A percentile compares a stretch with the other conserved stretches of the same genome.
Conservation (phyloP, 2,329 filamentous ascomycete species). For the Neofusicoccum umdonicola region DNA sequence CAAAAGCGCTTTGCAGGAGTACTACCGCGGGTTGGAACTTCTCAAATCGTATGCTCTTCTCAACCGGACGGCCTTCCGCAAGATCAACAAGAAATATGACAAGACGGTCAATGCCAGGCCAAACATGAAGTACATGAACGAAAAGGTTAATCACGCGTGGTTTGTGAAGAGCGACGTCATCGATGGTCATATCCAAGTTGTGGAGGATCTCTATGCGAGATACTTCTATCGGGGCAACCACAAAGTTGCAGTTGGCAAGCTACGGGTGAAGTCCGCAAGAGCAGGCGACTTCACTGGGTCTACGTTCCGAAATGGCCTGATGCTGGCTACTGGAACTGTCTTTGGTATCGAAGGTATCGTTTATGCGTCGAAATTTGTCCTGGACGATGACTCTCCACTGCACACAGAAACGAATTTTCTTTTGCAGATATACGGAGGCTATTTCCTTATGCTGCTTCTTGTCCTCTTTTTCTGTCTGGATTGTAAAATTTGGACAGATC, state of each 20-base stretch:
- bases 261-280: slow-evolving; percentile 68
- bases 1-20: slow-evolving; percentile 87
- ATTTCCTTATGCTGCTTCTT: slow-evolving; percentile 78
- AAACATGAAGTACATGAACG: slow-evolving; percentile 77
- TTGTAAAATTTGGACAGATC: slow-evolving; percentile 76
- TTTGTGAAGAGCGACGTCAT: slow-evolving; percentile 88
- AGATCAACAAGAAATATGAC: slow-evolving; percentile 99
- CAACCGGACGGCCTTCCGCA: slow-evolving; percentile 90
- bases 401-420: slow-evolving; percentile 49
- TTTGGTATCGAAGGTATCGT: slow-evolving; percentile 46
- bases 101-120: slow-evolving; percentile 80
- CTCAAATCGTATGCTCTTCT: slow-evolving; percentile 87
- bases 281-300: slow-evolving; percentile 58
- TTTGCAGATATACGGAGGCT: slow-evolving; percentile 79
- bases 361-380: slow-evolving; percentile 33
- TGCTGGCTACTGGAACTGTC: slow-evolving; percentile 42
- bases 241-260: slow-evolving; percentile 84
- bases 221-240: slow-evolving; percentile 94
- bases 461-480: slow-evolving; percentile 82
- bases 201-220: slow-evolving; percentile 88
- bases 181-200: slow-evolving; percentile 73
- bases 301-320: slow-evolving; percentile 57
- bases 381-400: slow-evolving; percentile 25
- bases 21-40: slow-evolving; percentile 86
- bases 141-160: slow-evolving; percentile 85